phyloP scores from a whole-genome alignment of 495 filamentous ascomycete genomes.

The Thozetella sp. region DNA sequence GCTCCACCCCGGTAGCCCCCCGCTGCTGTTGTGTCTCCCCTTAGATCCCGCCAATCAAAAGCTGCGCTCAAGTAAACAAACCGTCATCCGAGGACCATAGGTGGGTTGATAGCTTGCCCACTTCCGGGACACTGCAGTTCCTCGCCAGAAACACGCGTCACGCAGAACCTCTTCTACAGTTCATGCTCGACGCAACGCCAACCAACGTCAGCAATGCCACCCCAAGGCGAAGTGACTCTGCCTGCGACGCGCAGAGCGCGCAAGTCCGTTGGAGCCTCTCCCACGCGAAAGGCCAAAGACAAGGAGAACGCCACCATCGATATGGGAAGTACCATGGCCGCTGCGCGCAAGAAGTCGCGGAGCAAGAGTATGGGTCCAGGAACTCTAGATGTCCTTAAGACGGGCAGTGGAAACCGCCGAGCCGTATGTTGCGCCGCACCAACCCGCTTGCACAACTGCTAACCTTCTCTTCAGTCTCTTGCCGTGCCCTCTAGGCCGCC shows the following conservation, averaged over 20 bases:
- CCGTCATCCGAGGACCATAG: background rate
- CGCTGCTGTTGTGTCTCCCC: background rate
- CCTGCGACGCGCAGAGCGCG: constrained; percentile 65
- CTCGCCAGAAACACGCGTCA: background rate
- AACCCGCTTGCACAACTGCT: constrained; percentile 10
- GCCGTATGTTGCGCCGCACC: constrained; percentile 56
- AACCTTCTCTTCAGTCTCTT: constrained; percentile 41
- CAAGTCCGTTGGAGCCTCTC: constrained; percentile 76
- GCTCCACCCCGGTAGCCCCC: background rate
- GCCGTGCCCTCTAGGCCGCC: constrained; percentile 40
- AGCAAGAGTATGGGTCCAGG: constrained; percentile 96
- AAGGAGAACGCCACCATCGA: constrained; percentile 77
- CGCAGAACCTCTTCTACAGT: constrained; percentile 6
- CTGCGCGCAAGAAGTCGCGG: constrained; percentile 71
- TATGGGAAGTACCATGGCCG: constrained; percentile 40
- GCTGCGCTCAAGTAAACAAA: background rate
- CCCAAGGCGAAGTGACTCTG: constrained; percentile 43
- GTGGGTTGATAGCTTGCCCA: background rate
- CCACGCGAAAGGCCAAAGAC: constrained; percentile 51
- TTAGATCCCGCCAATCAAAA: background rate
- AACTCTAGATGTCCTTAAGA: constrained; percentile 79
- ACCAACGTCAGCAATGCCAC: constrained; percentile 35
- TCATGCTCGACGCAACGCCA: background rate
- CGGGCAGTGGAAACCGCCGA: constrained; percentile 77
- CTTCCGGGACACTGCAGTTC: background rate